Conservation (phyloP, 495 filamentous ascomycete species). For the Parathielavia appendiculata region DNA sequence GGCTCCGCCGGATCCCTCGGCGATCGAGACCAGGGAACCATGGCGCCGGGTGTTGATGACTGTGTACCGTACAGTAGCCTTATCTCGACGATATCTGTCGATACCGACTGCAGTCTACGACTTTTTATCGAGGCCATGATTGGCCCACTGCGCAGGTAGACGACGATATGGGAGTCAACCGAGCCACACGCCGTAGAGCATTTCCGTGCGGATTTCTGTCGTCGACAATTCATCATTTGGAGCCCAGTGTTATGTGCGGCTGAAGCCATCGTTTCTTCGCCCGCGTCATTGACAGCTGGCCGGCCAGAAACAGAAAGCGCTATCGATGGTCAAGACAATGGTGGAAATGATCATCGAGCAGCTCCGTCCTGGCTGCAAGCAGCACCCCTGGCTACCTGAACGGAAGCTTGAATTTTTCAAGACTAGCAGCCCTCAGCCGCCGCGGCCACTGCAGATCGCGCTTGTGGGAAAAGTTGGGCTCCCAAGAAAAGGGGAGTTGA, state of each 20-base stretch:
- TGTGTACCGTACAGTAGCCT: not conserved
- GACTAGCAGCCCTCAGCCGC: not conserved
- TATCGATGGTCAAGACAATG: slow-evolving; percentile 12
- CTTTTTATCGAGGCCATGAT: no score
- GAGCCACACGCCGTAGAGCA: no score
- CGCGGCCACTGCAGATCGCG: not conserved
- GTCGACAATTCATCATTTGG: no score
- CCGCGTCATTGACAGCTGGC: not conserved
- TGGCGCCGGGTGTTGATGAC: not conserved
- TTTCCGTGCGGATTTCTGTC: no score
- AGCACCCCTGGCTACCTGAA: no score
- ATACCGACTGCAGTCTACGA: no score
- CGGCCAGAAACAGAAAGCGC: slow-evolving; percentile 10
- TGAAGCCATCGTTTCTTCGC: not conserved
- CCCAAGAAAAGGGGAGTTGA: slow-evolving; percentile 12
- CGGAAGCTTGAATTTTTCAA: not conserved
- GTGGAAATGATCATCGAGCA: slow-evolving; percentile 5
- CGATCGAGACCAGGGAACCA: not conserved
- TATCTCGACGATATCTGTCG: not conserved
- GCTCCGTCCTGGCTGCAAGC: not conserved
- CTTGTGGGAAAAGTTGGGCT: slow-evolving; percentile 1
- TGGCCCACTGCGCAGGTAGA: no score
- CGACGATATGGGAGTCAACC: no score
- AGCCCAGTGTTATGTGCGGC: not conserved
- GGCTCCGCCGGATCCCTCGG: not conserved